These are phyloP conservation scores for Huntiella abstrusa DNA, from an alignment of 2,329 filamentous ascomycete species.

Conservation along the genomic window DNA sequence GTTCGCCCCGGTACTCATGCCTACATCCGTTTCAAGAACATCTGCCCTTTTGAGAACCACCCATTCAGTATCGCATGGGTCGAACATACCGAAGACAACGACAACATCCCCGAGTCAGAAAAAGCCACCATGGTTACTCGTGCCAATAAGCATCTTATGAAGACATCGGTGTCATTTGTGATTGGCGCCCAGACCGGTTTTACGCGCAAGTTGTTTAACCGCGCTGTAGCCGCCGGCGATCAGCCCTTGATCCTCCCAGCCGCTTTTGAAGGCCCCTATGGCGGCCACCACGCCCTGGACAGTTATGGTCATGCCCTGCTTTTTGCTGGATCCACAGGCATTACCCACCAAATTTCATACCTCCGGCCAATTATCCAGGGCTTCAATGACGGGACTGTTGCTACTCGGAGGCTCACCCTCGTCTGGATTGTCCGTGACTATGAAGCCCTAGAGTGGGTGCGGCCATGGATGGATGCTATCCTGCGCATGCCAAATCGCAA, in stretches of 20 bases:
- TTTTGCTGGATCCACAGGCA: constrained; percentile 82
- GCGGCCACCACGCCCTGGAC: constrained; percentile 62
- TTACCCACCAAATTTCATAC: constrained; percentile 87
- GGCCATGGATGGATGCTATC: constrained; percentile 62
- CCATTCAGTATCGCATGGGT: constrained; percentile 67
- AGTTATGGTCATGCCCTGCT: constrained; percentile 86
- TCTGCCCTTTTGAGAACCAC: constrained; percentile 54
- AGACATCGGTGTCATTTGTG: constrained; percentile 54
- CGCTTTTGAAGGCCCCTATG: constrained; percentile 79
- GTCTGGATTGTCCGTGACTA: constrained; percentile 87
- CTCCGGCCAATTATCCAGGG: constrained; percentile 58
- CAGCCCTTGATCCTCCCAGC: constrained; percentile 45
- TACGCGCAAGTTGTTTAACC: constrained; percentile 63
- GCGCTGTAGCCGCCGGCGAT: constrained; percentile 35
- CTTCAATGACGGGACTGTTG: constrained; percentile 50
- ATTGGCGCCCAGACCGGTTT: constrained; percentile 77
- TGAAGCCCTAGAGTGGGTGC: constrained; percentile 81
- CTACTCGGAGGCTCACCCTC: constrained; percentile 63
- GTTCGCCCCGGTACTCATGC: constrained; percentile 55
- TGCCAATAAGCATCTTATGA: constrained; percentile 23
- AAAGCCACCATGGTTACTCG: constrained; percentile 21
- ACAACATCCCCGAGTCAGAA: constrained; percentile 23
- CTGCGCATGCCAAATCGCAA: constrained; percentile 62
- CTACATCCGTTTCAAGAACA: constrained; percentile 49
- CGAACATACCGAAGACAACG: constrained; percentile 29